phyloP scores from a whole-genome alignment of 805 yeast species.

The Sungouiozyma ichnusensis region DNA sequence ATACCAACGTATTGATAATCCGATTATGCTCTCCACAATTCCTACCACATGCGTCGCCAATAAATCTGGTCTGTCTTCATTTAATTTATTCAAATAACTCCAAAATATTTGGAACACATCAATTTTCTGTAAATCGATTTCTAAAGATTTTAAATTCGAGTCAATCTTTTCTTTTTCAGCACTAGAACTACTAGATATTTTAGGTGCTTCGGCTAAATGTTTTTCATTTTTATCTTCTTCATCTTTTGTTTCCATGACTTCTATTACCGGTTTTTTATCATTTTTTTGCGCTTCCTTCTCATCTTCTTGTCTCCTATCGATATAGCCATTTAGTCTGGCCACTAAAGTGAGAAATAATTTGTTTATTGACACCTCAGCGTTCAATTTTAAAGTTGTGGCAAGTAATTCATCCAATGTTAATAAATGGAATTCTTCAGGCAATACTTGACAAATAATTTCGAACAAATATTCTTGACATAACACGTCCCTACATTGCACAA shows the following conservation, averaged over 20 bases:
- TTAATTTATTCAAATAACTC: slow-evolving; percentile 48
- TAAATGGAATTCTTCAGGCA: slow-evolving; percentile 87
- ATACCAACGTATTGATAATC: slow-evolving; percentile 55
- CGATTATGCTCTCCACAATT: slow-evolving; percentile 55
- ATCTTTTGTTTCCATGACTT: slow-evolving; percentile 11
- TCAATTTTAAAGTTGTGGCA: slow-evolving; percentile 52
- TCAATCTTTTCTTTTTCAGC: too few relatives aligned
- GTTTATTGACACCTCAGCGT: slow-evolving; percentile 59
- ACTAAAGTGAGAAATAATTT: slow-evolving; percentile 61
- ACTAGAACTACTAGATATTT: too few relatives aligned
- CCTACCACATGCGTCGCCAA: slow-evolving; percentile 54
- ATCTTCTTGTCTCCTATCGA: slow-evolving; percentile 5
- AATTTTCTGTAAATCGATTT: slow-evolving; percentile 5
- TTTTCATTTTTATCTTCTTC: slow-evolving; percentile 1
- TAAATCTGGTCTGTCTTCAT: slow-evolving; percentile 51
- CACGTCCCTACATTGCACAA: slow-evolving; percentile 82
- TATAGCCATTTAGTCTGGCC: slow-evolving; percentile 40
- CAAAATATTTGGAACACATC: slow-evolving; percentile 56
- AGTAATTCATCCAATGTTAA: slow-evolving; percentile 59
- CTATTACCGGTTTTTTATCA: too few relatives aligned
- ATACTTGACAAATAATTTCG: slow-evolving; percentile 87
- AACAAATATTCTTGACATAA: slow-evolving; percentile 86
- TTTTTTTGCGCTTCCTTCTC: not conserved
- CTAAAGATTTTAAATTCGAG: not conserved
- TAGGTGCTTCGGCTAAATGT: too few relatives aligned